These are phyloP conservation scores for Catunica adiposa DNA, from an alignment of 2,329 filamentous ascomycete species.

Conservation along the genomic window DNA sequence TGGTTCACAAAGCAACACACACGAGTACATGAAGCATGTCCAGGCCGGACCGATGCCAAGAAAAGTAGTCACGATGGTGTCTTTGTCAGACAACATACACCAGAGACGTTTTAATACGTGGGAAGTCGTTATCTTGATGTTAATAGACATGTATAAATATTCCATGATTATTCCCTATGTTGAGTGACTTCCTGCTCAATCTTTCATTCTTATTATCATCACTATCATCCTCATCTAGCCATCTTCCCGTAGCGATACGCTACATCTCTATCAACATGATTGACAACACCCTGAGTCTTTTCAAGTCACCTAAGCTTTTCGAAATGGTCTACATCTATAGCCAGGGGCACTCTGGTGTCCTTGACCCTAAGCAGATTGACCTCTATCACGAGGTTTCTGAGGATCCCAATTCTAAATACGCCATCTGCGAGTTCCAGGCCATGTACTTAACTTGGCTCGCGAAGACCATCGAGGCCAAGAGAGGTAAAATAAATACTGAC, in stretches of 20 bases:
- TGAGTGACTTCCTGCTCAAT: no score
- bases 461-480: constrained; percentile 3
- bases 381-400: not conserved
- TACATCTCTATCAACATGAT: constrained; percentile 8
- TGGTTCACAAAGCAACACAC: no score
- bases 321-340: constrained; percentile 13
- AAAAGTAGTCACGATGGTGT: no score
- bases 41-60: no score
- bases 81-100: no score
- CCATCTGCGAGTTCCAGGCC: constrained; percentile 14
- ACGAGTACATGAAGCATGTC: no score
- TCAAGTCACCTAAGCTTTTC: constrained; percentile 12
- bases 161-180: no score
- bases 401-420: constrained; percentile 7
- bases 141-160: no score
- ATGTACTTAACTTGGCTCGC: constrained; percentile 12
- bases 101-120: no score
- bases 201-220: no score
- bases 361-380: not conserved
- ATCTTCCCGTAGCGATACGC: not conserved
- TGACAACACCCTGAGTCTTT: constrained; percentile 11
- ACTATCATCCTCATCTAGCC: not conserved
- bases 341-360: not conserved
- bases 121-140: no score
- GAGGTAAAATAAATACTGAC: constrained; percentile 5